Evolutionary conservation across 208 protist species (phyloP), one percentile per base, ranked within the genome.

Genomic region (Balamuthia mandrillaris): DNA sequence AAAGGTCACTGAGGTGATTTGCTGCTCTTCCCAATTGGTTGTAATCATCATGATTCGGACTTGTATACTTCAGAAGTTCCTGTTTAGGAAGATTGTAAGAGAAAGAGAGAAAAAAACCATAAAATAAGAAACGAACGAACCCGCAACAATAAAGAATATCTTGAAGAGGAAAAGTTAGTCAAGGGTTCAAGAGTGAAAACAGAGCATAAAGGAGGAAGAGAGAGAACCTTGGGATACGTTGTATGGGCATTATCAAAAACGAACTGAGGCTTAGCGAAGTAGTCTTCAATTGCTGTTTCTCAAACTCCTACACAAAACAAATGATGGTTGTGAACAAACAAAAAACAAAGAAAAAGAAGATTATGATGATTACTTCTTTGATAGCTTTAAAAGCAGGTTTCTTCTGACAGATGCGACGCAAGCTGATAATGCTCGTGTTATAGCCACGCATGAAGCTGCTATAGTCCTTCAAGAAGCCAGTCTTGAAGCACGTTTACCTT

Each of bases 61-160:
- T 81, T 24, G 74, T 52, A 41, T 81, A 81, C 39, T 81, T 81
- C 7, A 81, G 74, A 3, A 81, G 54, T 52, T 81, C 74, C 74
- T 81, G 41, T n/a, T n/a, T n/a, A n/a, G 21, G 47, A 21, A 60
- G 52, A 27, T 7, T 18, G 14, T 33, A 16, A 16, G 31, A 3
- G 52, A 60, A 5, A 5, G 31, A 60, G 14, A 60, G 14, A 5
- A 52, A 52, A 18, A 52, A 18, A 18, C 47, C 47, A n/a, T n/a
- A n/a, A n/a, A n/a, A n/a, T n/a, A n/a, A n/a, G n/a, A n/a, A n/a
- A n/a, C n/a, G n/a, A n/a, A n/a, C n/a, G n/a, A n/a, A n/a, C n/a
- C n/a, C n/a, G n/a, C n/a, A n/a, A n/a, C n/a, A n/a, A n/a, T n/a
- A n/a, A n/a, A n/a, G n/a, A n/a, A n/a, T n/a, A n/a, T n/a, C n/a